Conservation (phyloP, 371 early-diverging fungal genomes). For the Saksenaea oblongispora region DNA sequence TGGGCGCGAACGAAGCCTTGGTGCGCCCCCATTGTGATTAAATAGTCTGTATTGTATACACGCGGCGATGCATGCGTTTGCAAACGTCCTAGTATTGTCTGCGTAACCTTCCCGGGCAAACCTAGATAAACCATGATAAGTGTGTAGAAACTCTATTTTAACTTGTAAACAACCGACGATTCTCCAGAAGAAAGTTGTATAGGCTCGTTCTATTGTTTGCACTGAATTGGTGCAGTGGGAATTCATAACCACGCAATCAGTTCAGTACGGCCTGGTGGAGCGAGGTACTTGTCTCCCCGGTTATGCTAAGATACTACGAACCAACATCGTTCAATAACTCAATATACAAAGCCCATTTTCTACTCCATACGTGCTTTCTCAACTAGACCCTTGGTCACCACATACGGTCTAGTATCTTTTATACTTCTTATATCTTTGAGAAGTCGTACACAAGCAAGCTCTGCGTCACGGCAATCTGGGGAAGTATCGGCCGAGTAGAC, state of each 20-base stretch:
- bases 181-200: background rate
- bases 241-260: background rate
- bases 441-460: background rate
- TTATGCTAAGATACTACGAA: background rate
- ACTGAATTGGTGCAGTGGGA: background rate
- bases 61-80: background rate
- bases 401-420: background rate
- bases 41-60: background rate
- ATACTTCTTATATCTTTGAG: background rate
- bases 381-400: background rate
- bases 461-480: background rate
- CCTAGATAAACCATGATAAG: background rate
- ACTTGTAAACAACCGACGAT: background rate
- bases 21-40: background rate
- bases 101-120: background rate
- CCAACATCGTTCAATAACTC: background rate
- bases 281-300: background rate
- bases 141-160: background rate
- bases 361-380: background rate
- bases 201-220: background rate
- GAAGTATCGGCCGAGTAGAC: background rate
- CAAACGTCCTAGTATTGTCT: background rate
- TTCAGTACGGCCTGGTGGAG: background rate
- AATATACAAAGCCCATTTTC: background rate
- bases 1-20: background rate